Evolutionary conservation across 2,329 filamentous ascomycete species (phyloP).

Genomic region (Venturia effusa): DNA sequence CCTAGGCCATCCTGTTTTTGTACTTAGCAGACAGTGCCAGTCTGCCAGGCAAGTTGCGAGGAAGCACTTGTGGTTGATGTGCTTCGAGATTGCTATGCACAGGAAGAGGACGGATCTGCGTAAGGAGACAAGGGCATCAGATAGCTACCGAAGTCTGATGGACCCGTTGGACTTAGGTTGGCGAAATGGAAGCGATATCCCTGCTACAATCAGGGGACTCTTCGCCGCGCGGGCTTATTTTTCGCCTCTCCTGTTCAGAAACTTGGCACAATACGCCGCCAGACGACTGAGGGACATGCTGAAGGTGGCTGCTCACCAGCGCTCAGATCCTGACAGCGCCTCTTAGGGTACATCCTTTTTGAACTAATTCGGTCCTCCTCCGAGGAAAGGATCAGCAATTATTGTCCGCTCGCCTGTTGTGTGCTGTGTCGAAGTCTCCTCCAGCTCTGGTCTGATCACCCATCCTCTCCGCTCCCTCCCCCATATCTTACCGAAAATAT

Average conservation of each 20-base stretch:
- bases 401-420: not conserved
- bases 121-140: not conserved
- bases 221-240: not conserved
- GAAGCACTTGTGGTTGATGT: not conserved
- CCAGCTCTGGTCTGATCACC: not conserved
- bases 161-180: not conserved
- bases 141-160: not conserved
- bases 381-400: not conserved
- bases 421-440: not conserved
- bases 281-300: constrained; percentile 3
- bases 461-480: not conserved
- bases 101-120: not conserved
- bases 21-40: not conserved
- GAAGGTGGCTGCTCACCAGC: not conserved
- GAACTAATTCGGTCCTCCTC: not conserved
- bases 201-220: not conserved
- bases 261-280: not conserved
- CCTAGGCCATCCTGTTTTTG: not conserved
- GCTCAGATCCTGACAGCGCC: not conserved
- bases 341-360: not conserved
- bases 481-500: not conserved
- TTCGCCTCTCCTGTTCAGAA: not conserved
- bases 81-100: not conserved
- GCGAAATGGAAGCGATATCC: not conserved
- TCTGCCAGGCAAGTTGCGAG: not conserved